These are phyloP conservation scores for Fraxinus xanthoxyloides DNA, from an alignment of 305 asterid species.

Conservation along the genomic window DNA sequence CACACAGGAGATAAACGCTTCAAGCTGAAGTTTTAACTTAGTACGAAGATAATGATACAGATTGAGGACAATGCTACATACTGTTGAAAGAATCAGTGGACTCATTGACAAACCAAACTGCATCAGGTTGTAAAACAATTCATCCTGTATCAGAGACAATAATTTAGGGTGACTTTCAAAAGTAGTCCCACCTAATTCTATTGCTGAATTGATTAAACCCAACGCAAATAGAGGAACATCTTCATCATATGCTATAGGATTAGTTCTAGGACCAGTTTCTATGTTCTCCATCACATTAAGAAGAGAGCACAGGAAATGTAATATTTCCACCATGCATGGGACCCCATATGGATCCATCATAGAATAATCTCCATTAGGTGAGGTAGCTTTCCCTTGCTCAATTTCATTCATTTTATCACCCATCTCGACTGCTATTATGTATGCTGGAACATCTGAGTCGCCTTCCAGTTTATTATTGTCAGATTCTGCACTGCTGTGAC, in stretches of 20 bases:
- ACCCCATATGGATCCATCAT: slow-evolving; percentile 89
- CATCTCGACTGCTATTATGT: slow-evolving; percentile 13
- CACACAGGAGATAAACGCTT: slow-evolving; percentile 79
- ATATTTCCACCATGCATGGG: slow-evolving; percentile 90
- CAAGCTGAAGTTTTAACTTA: slow-evolving; percentile 79
- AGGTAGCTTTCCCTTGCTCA: slow-evolving; percentile 29
- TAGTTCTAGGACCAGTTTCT: slow-evolving; percentile 68
- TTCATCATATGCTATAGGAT: slow-evolving; percentile 86
- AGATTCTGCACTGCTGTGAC: slow-evolving; percentile 37
- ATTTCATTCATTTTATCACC: slow-evolving; percentile 33
- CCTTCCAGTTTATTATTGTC: slow-evolving; percentile 25
- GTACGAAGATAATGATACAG: slow-evolving; percentile 82
- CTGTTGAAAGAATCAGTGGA: slow-evolving; percentile 87
- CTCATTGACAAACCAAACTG: slow-evolving; percentile 92
- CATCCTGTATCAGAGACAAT: slow-evolving; percentile 81
- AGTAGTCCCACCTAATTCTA: slow-evolving; percentile 82
- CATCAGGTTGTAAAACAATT: slow-evolving; percentile 78
- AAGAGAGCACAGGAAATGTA: slow-evolving; percentile 89
- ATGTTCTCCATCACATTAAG: slow-evolving; percentile 75
- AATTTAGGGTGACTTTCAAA: slow-evolving; percentile 72
- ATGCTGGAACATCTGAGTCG: slow-evolving; percentile 19
- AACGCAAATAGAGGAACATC: slow-evolving; percentile 94
- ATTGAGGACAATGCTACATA: slow-evolving; percentile 87
- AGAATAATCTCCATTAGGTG: slow-evolving; percentile 36
- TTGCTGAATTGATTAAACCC: slow-evolving; percentile 84